Conservation (phyloP, 2,329 filamentous ascomycete species). For the Alternaria gansuensis region DNA sequence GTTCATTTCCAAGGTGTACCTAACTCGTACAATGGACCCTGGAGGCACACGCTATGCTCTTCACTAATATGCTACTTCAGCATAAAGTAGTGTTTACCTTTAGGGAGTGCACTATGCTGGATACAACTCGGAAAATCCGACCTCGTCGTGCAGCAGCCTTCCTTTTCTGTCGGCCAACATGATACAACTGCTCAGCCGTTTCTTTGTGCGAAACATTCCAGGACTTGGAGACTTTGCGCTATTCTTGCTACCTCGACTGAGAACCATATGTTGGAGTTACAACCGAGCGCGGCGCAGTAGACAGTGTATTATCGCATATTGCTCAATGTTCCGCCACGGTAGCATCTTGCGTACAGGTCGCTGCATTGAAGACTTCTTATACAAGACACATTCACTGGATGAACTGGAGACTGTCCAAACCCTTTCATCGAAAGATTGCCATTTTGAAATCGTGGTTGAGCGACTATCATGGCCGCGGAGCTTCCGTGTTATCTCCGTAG, state of each 20-base stretch:
- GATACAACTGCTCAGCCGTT: slow-evolving; percentile 3
- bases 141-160: background rate
- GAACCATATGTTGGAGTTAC: too few species aligned
- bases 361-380: background rate
- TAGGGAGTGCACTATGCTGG: background rate
- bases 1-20: background rate
- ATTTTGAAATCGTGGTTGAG: background rate
- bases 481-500: background rate
- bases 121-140: background rate
- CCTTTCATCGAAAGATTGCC: background rate
- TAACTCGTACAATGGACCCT: background rate
- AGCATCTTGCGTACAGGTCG: background rate
- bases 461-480: too few species aligned
- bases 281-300: too few species aligned
- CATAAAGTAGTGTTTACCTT: background rate
- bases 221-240: background rate
- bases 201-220: background rate
- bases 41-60: background rate
- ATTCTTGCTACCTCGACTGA: background rate
- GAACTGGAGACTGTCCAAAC: background rate
- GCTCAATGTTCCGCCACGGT: background rate
- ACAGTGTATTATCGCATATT: background rate
- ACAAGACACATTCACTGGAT: background rate
- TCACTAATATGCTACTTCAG: background rate
- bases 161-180: background rate